Evolutionary conservation across 2,329 filamentous ascomycete genomes (phyloP), one percentile per base, ranked within the genome.

Genomic region (Aureobasidium uvarum): DNA sequence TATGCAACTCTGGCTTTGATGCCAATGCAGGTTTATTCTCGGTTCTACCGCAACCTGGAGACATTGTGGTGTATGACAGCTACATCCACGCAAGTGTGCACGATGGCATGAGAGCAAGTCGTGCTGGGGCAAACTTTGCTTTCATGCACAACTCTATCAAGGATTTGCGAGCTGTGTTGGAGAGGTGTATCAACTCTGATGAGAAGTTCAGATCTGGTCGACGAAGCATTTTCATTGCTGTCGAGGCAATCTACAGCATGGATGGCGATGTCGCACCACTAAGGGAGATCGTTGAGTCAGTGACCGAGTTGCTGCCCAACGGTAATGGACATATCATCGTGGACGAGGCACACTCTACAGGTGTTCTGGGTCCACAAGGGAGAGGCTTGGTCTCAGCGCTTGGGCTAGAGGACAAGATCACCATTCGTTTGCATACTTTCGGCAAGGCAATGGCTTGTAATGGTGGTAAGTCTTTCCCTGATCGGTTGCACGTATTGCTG

Each of bases 51-150:
- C 81, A 82, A 67, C 70, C 70, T 1, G 78, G 77, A 5, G 81
- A 82, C 69, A 69, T 76, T 1, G 81, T 95, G 25, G 73, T 95
- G 0, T 89, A 90, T 69, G 91, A 94, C 71, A 89, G 89, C 72
- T 79, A 89, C 38, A 86, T 94, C 16, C 91, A 94, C 70, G 91
- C 91, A 0, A 92, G 89, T 69, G 85, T 88, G 1, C 90, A 92
- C 66, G 90, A 93, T 73, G 91, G 90, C 0, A 91, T 93, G 87
- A 81, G 82, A 20, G 70, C 88, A 23, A 87, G 86, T 7, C 81
- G 88, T 1, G 87, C 86, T 0, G 75, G 71, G 0, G 74, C 70
- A 41, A 78, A 69, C 16, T 56, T 84, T 0, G 65, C 81, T 0
- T 91, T 91, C 68, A 69, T 72, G 14, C 89, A 91, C 70, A 89